phyloP scores from a whole-genome alignment of 1,139 yeast species.

The Yamadazyma mexicana region DNA sequence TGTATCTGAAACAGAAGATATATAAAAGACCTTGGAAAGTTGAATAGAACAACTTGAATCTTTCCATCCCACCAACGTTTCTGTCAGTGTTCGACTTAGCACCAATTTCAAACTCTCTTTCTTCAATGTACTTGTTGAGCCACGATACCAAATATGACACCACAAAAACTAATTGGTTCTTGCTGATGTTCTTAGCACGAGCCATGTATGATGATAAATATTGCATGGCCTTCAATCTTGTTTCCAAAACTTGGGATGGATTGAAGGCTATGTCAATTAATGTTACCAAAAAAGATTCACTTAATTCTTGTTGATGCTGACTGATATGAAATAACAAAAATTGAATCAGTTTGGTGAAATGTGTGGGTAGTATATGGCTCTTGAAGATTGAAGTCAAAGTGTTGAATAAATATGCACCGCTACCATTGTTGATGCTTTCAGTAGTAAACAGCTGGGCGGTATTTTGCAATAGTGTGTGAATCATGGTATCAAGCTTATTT shows the following conservation, averaged over 20 bases:
- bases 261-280: constrained; percentile 80
- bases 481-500: constrained; percentile 66
- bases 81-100: constrained; percentile 24
- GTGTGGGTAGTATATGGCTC: constrained; percentile 85
- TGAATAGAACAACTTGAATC: constrained; percentile 88
- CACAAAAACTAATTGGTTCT: constrained; percentile 74
- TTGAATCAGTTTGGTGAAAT: constrained; percentile 87
- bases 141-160: constrained; percentile 78
- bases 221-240: constrained; percentile 85
- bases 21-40: constrained; percentile 89
- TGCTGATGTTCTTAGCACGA: constrained; percentile 73
- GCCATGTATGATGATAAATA: constrained; percentile 90
- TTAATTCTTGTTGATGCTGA: constrained; percentile 77
- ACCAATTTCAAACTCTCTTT: constrained; percentile 78
- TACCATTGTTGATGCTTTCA: constrained; percentile 56
- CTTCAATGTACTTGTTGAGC: constrained; percentile 76
- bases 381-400: constrained; percentile 76
- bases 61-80: constrained; percentile 61
- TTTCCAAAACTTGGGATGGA: constrained; percentile 66
- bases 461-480: constrained; percentile 53
- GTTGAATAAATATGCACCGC: constrained; percentile 73
- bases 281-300: constrained; percentile 82
- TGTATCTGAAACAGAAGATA: constrained; percentile 86
- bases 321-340: constrained; percentile 79
- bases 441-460: constrained; percentile 52